Conservation (phyloP, 2,329 filamentous ascomycete genomes). For the Exserohilum turcica region DNA sequence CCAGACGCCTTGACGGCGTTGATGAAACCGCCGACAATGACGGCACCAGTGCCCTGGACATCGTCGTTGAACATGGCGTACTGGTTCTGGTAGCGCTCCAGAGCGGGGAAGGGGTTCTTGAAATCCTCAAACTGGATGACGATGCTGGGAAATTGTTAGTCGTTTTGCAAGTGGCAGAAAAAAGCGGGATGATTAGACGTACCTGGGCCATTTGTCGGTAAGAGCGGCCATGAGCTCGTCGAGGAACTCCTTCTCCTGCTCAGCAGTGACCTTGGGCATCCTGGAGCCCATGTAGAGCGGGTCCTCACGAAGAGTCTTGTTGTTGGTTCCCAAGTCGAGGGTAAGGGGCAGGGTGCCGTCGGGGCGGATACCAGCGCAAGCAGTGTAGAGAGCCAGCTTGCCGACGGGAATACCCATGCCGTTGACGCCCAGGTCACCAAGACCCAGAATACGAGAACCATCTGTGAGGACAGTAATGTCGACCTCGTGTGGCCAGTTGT, state of each 20-base stretch:
- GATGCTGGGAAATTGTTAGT: conserved; percentile 56
- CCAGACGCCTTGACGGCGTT: conserved; percentile 81
- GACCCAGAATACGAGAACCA: conserved; percentile 87
- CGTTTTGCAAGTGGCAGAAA: conserved; percentile 7
- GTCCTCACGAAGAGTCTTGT: conserved; percentile 71
- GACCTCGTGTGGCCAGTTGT: conserved; percentile 92
- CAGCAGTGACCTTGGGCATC: conserved; percentile 75
- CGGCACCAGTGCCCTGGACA: conserved; percentile 95
- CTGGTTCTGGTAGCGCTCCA: conserved; percentile 83
- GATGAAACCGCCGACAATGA: conserved; percentile 84
- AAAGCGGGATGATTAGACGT: conserved; percentile 41
- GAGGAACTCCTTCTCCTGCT: conserved; percentile 87
- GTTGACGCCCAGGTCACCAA: conserved; percentile 94
- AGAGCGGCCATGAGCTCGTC: conserved; percentile 96
- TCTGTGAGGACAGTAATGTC: conserved; percentile 98
- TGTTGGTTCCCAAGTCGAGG: conserved; percentile 67
- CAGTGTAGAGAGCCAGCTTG: conserved; percentile 93
- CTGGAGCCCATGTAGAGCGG: conserved; percentile 90
- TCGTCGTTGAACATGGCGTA: conserved; percentile 99
- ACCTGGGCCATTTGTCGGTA: conserved; percentile 74
- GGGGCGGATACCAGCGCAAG: conserved; percentile 91
- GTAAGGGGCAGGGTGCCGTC: conserved; percentile 67
- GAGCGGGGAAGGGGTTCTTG: conserved; percentile 93
- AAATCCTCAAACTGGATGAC: conserved; percentile 97
- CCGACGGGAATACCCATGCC: conserved; percentile 98